Percentiles rank a stretch among this genome's conserved stretches.
These are phyloP conservation scores for Fusarium stilboides DNA, from an alignment of 2,329 filamentous ascomycete genomes.

Conservation along the genomic window DNA sequence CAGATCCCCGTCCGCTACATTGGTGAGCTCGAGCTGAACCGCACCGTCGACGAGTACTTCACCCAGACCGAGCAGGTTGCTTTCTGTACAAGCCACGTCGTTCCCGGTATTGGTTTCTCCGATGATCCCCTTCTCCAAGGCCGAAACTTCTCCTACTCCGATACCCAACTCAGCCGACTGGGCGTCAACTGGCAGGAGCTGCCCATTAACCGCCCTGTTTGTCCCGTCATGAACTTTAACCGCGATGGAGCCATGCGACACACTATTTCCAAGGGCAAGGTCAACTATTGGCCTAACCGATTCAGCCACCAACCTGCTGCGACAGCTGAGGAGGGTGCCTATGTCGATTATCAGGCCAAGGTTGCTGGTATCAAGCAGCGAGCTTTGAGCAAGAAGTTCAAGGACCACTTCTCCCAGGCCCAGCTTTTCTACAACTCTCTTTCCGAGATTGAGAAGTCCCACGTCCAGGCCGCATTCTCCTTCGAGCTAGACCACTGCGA, in stretches of 20 bases:
- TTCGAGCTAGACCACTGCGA: slow-evolving; percentile 89
- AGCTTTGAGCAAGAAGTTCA: slow-evolving; percentile 80
- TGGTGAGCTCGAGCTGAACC: slow-evolving; percentile 84
- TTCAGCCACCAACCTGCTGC: slow-evolving; percentile 77
- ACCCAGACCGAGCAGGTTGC: slow-evolving; percentile 86
- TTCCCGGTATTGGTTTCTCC: slow-evolving; percentile 83
- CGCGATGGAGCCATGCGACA: slow-evolving; percentile 82
- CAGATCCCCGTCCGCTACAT: slow-evolving; percentile 82
- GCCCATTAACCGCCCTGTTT: slow-evolving; percentile 82
- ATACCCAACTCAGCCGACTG: slow-evolving; percentile 79
- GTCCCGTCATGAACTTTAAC: slow-evolving; percentile 82
- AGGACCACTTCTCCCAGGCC: slow-evolving; percentile 82
- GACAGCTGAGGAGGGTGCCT: slow-evolving; percentile 73
- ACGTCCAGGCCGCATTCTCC: slow-evolving; percentile 78
- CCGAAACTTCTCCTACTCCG: slow-evolving; percentile 77
- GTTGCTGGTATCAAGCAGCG: slow-evolving; percentile 80
- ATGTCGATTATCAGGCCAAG: slow-evolving; percentile 75
- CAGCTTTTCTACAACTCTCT: slow-evolving; percentile 89
- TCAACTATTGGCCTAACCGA: slow-evolving; percentile 76
- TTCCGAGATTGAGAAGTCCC: slow-evolving; percentile 76
- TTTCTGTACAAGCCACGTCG: slow-evolving; percentile 85
- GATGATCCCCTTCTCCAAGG: slow-evolving; percentile 83
- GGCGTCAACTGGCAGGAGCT: slow-evolving; percentile 84
- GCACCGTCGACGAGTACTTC: slow-evolving; percentile 86
- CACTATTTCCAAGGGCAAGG: slow-evolving; percentile 76